Conservation (phyloP, 768 basidiomycete species). For the Podaxis pistillaris region DNA sequence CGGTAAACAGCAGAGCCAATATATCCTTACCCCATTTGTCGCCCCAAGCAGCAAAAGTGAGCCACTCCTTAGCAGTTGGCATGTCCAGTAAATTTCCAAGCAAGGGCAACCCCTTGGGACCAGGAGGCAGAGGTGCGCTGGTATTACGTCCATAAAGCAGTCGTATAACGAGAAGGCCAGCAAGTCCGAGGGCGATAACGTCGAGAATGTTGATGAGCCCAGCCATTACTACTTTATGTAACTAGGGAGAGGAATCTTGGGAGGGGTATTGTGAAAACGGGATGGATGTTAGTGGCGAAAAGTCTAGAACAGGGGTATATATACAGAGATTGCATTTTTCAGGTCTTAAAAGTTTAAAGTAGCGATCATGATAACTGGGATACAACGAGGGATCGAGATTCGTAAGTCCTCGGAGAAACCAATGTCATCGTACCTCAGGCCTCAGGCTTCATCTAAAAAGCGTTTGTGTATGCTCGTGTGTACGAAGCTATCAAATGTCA, state of each 20-base stretch:
- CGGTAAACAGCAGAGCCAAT: neutral
- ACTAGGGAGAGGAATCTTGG: neutral
- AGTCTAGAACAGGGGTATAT: neutral
- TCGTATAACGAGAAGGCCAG: conserved; percentile 21
- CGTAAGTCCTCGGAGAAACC: too few species aligned
- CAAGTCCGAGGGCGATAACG: conserved; percentile 11
- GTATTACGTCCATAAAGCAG: conserved; percentile 18
- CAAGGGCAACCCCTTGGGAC: conserved; percentile 42
- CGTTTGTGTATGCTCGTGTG: too few species aligned
- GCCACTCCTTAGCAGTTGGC: conserved; percentile 45
- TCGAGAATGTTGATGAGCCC: conserved; percentile 19
- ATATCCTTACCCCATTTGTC: conserved; percentile 36
- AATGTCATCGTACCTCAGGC: too few species aligned
- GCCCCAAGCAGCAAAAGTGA: conserved; percentile 38
- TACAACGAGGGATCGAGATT: too few species aligned
- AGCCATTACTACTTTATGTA: conserved; percentile 11
- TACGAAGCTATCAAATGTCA: too few species aligned
- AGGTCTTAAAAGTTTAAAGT: neutral
- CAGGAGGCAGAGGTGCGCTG: conserved; percentile 37
- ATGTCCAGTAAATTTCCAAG: conserved; percentile 50
- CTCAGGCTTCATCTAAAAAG: too few species aligned
- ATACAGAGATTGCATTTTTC: neutral
- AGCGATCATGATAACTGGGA: too few species aligned
- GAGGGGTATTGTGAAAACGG: neutral
- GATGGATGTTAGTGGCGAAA: neutral